Evolutionary conservation across 2,329 filamentous ascomycete species (phyloP), one percentile per base, ranked within the genome.

Genomic region (Corniculantispora saksenae): DNA sequence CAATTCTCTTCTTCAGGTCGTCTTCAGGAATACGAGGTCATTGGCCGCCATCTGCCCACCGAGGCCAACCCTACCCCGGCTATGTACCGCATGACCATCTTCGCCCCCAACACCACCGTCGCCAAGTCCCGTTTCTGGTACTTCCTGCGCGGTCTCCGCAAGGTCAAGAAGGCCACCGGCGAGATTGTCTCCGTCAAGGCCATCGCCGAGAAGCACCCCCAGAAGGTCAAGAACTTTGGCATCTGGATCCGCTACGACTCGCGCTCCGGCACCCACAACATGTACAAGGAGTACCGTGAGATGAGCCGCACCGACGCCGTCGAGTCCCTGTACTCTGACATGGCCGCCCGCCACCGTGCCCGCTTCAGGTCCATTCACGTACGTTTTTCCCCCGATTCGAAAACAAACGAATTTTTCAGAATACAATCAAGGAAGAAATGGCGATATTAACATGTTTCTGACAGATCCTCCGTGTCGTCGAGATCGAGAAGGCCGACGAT

Each of bases 241-340:
- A 90, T 99, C 89, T 99, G 96, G 96, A 91, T 99, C 86, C 94
- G 96, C 81, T 99, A 99, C 87, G 94, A 99, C 86, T 99, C 96
- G 70, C 94, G 95, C 84, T 98, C 95, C 77, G 95, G 95, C 77
- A 99, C 95, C 78, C 95, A 99, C 93, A 99, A 99, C 91, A 99
- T 99, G 95, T 99, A 99, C 93, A 98, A 98, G 91, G 95, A 99
- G 91, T 98, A 97, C 91, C 92, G 95, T 81, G 95, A 98, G 89
- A 92, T 98, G 89, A 94, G 92, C 81, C 89, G 95, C 83, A 92
- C 91, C 78, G 94, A 95, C 74, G 95, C 95, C 73, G 94, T 98
- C 78, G 92, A 98, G 85, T 85, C 94, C 74, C 89, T 99, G 80
- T 99, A 99, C 91, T 92, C 95, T 84, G 95, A 99, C 87, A 98